Evolutionary conservation across 169 alveolate genomes (phyloP).

Genomic region (Cryptosporidium meleagridis): DNA sequence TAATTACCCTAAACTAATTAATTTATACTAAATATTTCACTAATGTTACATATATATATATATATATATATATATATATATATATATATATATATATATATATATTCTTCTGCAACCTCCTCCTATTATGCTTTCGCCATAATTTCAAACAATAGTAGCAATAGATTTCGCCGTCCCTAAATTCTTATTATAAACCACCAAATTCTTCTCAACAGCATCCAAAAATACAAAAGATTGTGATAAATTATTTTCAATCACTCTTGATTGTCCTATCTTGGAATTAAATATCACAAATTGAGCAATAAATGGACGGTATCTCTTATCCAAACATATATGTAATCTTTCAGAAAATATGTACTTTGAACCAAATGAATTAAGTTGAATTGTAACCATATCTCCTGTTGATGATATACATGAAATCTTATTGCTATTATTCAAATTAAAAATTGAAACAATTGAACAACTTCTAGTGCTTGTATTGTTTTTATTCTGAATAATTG

Average conservation of each 20-base stretch:
- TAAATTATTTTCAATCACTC: slow-evolving; percentile 11
- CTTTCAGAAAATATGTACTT: slow-evolving; percentile 24
- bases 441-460: slow-evolving; percentile 39
- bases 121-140: background rate
- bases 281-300: slow-evolving; percentile 50
- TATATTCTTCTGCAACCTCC: background rate
- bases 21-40: background rate
- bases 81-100: no score
- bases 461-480: slow-evolving; percentile 39
- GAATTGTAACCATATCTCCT: slow-evolving; percentile 50
- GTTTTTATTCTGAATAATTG: background rate
- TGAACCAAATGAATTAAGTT: background rate
- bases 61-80: no score
- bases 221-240: slow-evolving; percentile 57
- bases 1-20: background rate
- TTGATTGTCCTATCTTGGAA: slow-evolving; percentile 15
- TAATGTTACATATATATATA: no score
- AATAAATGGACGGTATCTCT: slow-evolving; percentile 62
- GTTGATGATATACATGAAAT: slow-evolving; percentile 67
- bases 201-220: slow-evolving; percentile 65
- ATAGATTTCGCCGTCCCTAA: slow-evolving; percentile 36
- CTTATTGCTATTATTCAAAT: slow-evolving; percentile 15
- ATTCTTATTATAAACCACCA: slow-evolving; percentile 49
- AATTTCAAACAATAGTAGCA: slow-evolving; percentile 19
- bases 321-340: slow-evolving; percentile 59